Percentiles rank a stretch among this genome's conserved stretches.
Evolutionary conservation across 345 rosid species (phyloP).

Genomic region (Anacardium occidentale): DNA sequence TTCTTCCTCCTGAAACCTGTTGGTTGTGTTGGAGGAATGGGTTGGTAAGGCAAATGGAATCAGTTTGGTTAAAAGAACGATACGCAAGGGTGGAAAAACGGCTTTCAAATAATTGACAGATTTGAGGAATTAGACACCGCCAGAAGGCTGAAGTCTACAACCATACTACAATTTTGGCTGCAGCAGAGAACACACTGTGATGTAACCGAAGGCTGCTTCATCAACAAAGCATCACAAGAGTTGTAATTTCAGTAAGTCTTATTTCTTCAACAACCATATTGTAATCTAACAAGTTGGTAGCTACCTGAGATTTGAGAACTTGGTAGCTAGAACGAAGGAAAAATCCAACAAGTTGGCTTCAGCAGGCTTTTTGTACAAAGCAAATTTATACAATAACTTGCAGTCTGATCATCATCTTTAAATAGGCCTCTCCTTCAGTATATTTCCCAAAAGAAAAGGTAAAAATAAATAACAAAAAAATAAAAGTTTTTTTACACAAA

Average conservation of each 20-base stretch:
- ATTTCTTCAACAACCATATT: not conserved
- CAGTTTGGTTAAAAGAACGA: slow-evolving; percentile 60
- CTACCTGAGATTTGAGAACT: not conserved
- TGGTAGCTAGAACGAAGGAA: not conserved
- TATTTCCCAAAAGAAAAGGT: not conserved
- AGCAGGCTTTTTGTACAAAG: not conserved
- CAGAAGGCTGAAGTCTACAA: not conserved
- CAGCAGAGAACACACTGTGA: slow-evolving; percentile 25
- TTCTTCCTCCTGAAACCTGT: slow-evolving; percentile 69
- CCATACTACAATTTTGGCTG: slow-evolving; percentile 2
- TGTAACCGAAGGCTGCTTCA: slow-evolving; percentile 6
- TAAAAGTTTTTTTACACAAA: not conserved
- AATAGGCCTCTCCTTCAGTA: not conserved
- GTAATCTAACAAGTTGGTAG: too few relatives aligned
- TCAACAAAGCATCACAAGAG: slow-evolving; percentile 22
- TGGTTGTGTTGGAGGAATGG: slow-evolving; percentile 82
- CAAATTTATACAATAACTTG: not conserved
- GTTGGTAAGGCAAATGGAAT: slow-evolving; percentile 83
- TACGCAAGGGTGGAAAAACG: slow-evolving; percentile 16
- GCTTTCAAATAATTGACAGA: too few relatives aligned
- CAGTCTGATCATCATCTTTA: not conserved
- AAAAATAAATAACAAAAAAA: not conserved
- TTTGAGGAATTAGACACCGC: not conserved
- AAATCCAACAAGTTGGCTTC: not conserved
- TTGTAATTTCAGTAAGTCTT: not conserved